phyloP scores from a whole-genome alignment of 2,329 filamentous ascomycete genomes.

The Talaromyces sp. region DNA sequence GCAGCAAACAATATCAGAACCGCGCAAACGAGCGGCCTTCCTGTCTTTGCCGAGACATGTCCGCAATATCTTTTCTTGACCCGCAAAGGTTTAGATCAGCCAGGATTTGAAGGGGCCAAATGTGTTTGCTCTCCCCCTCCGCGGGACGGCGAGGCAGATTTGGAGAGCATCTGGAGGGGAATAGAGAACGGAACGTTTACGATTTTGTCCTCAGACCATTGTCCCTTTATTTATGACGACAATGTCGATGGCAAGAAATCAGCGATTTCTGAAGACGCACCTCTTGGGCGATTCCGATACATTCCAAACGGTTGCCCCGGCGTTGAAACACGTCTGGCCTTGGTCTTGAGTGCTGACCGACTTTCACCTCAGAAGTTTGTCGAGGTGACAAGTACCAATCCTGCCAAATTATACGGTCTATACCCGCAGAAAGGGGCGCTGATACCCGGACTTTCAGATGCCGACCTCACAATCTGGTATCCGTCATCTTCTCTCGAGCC shows the following conservation, averaged over 20 bases:
- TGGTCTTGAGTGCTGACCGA: constrained; percentile 36
- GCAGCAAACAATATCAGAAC: constrained; percentile 51
- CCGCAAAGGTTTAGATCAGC: constrained; percentile 45
- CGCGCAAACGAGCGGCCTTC: constrained; percentile 52
- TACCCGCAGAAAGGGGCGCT: constrained; percentile 42
- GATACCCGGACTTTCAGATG: constrained; percentile 43
- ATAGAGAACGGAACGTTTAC: constrained; percentile 57
- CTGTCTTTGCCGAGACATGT: constrained; percentile 59
- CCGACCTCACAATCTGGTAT: constrained; percentile 48
- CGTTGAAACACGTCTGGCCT: constrained; percentile 56
- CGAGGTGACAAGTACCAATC: constrained; percentile 45
- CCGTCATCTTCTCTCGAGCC: constrained; percentile 23
- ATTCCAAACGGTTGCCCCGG: constrained; percentile 61
- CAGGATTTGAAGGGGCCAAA: constrained; percentile 51
- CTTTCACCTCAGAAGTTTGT: constrained; percentile 45
- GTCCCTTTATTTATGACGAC: constrained; percentile 51
- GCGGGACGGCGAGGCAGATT: constrained; percentile 46
- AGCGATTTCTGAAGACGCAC: constrained; percentile 47
- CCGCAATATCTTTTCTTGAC: constrained; percentile 59
- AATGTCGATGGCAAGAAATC: constrained; percentile 51
- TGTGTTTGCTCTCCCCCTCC: constrained; percentile 56
- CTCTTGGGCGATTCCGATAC: constrained; percentile 52
- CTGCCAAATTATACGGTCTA: constrained; percentile 47
- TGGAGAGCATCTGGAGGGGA: constrained; percentile 53
- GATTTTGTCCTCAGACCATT: constrained; percentile 52